Percentiles rank a stretch among this genome's conserved stretches.
These are phyloP conservation scores for Tuber umbilicatum DNA, from an alignment of 495 filamentous ascomycete species.

Conservation along the genomic window DNA sequence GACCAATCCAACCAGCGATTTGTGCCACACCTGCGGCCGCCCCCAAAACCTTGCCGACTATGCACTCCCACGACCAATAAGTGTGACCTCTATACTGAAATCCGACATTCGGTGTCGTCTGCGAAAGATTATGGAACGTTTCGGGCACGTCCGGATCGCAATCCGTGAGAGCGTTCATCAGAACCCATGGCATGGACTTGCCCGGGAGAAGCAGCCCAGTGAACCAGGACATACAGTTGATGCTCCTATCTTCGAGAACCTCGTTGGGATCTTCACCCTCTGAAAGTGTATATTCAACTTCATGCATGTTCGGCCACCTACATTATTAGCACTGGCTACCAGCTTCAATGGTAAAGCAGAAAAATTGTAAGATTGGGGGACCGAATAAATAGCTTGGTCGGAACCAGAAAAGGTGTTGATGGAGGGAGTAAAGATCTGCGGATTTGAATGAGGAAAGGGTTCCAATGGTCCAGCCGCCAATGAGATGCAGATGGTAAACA, in stretches of 20 bases:
- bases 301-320: slow-evolving; percentile 60
- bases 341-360: background rate
- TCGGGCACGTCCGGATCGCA: slow-evolving; percentile 59
- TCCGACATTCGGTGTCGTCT: slow-evolving; percentile 57
- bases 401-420: background rate
- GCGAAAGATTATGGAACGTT: slow-evolving; percentile 55
- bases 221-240: slow-evolving; percentile 66
- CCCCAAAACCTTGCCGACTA: slow-evolving; percentile 68
- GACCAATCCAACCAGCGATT: slow-evolving; percentile 64
- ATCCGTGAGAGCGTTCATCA: slow-evolving; percentile 67
- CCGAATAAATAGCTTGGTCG: background rate
- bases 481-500: slow-evolving; percentile 9
- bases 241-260: slow-evolving; percentile 54
- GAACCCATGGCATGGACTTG: slow-evolving; percentile 60
- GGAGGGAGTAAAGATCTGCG: slow-evolving; percentile 11
- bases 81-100: slow-evolving; percentile 66
- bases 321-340: slow-evolving; percentile 9
- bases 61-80: slow-evolving; percentile 62
- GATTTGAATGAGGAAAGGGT: background rate
- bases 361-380: background rate
- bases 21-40: slow-evolving; percentile 64
- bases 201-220: slow-evolving; percentile 63
- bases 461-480: slow-evolving; percentile 3
- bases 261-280: slow-evolving; percentile 51
- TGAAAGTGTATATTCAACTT: slow-evolving; percentile 54